These are phyloP conservation scores for Didymella keratinophila DNA, from an alignment of 2,329 filamentous ascomycete genomes.

Conservation along the genomic window DNA sequence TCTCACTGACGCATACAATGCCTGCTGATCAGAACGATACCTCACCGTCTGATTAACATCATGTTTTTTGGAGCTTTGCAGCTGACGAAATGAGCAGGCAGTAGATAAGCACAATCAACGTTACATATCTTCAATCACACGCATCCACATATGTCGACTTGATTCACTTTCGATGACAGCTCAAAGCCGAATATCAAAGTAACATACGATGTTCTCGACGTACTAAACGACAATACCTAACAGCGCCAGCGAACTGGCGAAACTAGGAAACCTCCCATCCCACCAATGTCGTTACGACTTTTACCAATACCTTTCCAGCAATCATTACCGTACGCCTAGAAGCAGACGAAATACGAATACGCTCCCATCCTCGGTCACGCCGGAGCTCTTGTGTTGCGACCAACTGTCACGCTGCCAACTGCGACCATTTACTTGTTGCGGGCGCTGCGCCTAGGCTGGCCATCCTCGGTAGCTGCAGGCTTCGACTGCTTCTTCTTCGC, in stretches of 20 bases:
- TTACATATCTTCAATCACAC: slow-evolving; percentile 1
- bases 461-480: slow-evolving; percentile 58
- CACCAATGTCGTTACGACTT: background rate
- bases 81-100: slow-evolving; percentile 7
- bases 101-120: slow-evolving; percentile 13
- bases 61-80: background rate
- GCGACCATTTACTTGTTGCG: slow-evolving; percentile 44
- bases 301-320: slow-evolving; percentile 1
- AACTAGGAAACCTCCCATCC: background rate
- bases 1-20: slow-evolving; percentile 35
- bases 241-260: slow-evolving; percentile 1
- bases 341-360: background rate
- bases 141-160: background rate
- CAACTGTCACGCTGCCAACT: background rate
- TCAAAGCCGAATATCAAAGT: background rate
- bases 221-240: slow-evolving; percentile 2
- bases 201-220: background rate
- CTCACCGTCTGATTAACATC: background rate
- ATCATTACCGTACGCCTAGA: slow-evolving; percentile 12
- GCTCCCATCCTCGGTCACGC: background rate
- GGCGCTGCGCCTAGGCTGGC: slow-evolving; percentile 57
- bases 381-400: background rate
- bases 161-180: background rate
- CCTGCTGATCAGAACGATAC: slow-evolving; percentile 5
- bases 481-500: slow-evolving; percentile 56